phyloP scores from a whole-genome alignment of 345 rosid species.

The Sisymbrium altissimum region DNA sequence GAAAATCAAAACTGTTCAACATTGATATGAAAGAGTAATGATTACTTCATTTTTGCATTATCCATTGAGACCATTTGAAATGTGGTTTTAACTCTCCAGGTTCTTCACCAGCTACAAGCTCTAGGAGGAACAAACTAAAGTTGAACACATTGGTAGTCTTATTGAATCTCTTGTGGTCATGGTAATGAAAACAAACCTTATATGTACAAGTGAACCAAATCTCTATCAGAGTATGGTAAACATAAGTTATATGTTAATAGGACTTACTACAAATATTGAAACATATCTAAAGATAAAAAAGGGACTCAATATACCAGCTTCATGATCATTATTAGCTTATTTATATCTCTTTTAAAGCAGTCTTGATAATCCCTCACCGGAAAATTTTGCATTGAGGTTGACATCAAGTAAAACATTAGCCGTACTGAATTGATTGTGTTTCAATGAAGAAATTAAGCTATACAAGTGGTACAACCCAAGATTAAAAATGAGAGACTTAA shows the following conservation, averaged over 20 bases:
- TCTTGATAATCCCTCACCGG: constrained; percentile 50
- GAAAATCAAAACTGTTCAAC: neutral
- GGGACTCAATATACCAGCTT: no score
- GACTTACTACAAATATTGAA: no score
- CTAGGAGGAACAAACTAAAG: constrained; percentile 71
- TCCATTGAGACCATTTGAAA: constrained; percentile 46
- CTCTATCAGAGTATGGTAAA: neutral
- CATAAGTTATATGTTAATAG: neutral
- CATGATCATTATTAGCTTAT: constrained; percentile 10
- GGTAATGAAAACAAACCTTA: neutral
- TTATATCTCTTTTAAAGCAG: constrained; percentile 48
- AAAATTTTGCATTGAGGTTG: constrained; percentile 57
- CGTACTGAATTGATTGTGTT: constrained; percentile 27
- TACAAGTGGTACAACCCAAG: constrained; percentile 64
- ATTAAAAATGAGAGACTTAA: constrained; percentile 8
- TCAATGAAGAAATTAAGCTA: constrained; percentile 50
- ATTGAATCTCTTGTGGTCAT: neutral
- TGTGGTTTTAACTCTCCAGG: constrained; percentile 18
- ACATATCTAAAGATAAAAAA: no score
- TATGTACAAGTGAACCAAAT: neutral
- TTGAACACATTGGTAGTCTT: constrained; percentile 47
- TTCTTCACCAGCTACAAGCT: constrained; percentile 54
- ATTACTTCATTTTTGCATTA: neutral
- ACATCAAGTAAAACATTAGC: constrained; percentile 69
- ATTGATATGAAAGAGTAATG: neutral